phyloP scores from a whole-genome alignment of 306 rosid genomes.

The Alnus rubra region DNA sequence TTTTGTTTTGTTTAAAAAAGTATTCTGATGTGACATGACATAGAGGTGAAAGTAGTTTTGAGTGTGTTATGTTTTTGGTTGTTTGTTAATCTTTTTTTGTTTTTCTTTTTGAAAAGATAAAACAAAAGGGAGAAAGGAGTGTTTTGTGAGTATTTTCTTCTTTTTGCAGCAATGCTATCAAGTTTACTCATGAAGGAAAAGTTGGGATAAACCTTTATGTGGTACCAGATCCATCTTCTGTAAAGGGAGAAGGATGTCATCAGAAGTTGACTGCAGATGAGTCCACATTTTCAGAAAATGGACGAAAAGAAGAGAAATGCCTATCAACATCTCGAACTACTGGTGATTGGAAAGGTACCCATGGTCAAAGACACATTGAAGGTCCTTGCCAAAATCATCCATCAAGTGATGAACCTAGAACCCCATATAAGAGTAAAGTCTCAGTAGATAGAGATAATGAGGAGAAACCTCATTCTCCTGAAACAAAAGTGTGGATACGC shows the following conservation, averaged over 20 bases:
- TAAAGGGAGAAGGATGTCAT: slow-evolving; percentile 44
- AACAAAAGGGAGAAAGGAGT: too few species aligned
- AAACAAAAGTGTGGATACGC: slow-evolving; percentile 81
- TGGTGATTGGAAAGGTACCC: slow-evolving; percentile 33
- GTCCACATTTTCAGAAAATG: slow-evolving; percentile 40
- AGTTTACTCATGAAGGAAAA: slow-evolving; percentile 94
- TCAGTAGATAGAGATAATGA: slow-evolving; percentile 48
- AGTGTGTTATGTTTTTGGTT: too few species aligned
- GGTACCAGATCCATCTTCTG: slow-evolving; percentile 55
- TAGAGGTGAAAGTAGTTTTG: too few species aligned
- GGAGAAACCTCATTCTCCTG: slow-evolving; percentile 48
- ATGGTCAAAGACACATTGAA: slow-evolving; percentile 39
- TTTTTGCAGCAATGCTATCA: slow-evolving; percentile 80
- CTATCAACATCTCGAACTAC: slow-evolving; percentile 34
- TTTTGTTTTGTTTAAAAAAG: too few species aligned
- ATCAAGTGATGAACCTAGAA: slow-evolving; percentile 45
- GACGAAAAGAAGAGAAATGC: slow-evolving; percentile 49
- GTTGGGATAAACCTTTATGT: slow-evolving; percentile 82
- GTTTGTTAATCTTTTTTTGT: too few species aligned
- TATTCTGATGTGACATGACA: too few species aligned
- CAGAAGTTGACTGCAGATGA: slow-evolving; percentile 39
- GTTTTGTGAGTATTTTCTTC: slow-evolving; percentile 1
- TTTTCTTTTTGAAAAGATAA: too few species aligned
- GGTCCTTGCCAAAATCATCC: slow-evolving; percentile 37
- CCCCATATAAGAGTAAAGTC: slow-evolving; percentile 51